Percentiles rank a stretch among this genome's conserved stretches.
phyloP scores from a whole-genome alignment of 2,329 filamentous ascomycete species.

The Coleophoma eucalyptorum region DNA sequence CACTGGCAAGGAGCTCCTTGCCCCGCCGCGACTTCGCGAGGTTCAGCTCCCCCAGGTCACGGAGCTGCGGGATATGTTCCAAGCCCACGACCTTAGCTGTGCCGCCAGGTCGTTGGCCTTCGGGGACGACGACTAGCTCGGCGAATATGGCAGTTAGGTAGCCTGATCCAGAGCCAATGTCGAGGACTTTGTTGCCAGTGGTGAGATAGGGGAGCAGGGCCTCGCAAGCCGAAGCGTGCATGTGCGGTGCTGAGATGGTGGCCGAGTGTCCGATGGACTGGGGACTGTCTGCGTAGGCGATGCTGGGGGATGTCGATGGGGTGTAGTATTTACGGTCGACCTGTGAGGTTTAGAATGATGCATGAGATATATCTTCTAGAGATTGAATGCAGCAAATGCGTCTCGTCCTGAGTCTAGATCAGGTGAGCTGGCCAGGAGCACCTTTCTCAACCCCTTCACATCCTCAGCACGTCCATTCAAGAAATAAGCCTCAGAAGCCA shows the following conservation, averaged over 20 bases:
- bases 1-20: slow-evolving; percentile 53
- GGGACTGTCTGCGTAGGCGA: slow-evolving; percentile 70
- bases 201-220: slow-evolving; percentile 53
- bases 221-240: slow-evolving; percentile 65
- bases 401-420: no score
- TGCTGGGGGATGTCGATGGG: slow-evolving; percentile 32
- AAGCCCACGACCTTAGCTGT: slow-evolving; percentile 58
- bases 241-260: slow-evolving; percentile 71
- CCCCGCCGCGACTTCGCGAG: slow-evolving; percentile 62
- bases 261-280: slow-evolving; percentile 64
- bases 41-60: slow-evolving; percentile 59
- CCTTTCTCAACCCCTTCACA: no score
- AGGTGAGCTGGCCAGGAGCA: no score
- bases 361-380: no score
- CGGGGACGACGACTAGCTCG: slow-evolving; percentile 37
- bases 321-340: no score
- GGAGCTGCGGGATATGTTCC: slow-evolving; percentile 67
- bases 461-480: no score
- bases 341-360: no score
- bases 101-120: slow-evolving; percentile 9
- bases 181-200: slow-evolving; percentile 50
- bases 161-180: slow-evolving; percentile 72
- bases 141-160: slow-evolving; percentile 89
- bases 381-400: no score
- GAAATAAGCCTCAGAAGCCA: no score